Evolutionary conservation across 257 asterid species (phyloP).

Genomic region (Pogostemon cablin): DNA sequence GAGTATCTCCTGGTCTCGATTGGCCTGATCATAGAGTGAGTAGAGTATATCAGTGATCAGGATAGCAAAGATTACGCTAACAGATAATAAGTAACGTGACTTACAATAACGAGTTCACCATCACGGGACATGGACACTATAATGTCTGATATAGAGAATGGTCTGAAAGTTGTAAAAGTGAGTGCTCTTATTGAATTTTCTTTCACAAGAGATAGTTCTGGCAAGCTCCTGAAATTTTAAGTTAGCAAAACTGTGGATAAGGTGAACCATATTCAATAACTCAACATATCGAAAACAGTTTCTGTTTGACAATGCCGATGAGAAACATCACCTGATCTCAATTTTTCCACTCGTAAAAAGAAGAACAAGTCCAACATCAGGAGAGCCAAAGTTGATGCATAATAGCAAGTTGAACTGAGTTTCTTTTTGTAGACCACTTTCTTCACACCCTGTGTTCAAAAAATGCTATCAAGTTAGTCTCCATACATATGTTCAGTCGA

Average conservation of each 20-base stretch:
- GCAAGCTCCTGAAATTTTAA: conserved; percentile 72
- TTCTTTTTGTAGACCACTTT: conserved; percentile 86
- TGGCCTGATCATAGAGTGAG: conserved; percentile 52
- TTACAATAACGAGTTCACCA: conserved; percentile 80
- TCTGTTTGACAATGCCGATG: too few species aligned
- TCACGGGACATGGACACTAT: conserved; percentile 63
- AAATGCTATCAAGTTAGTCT: conserved; percentile 2
- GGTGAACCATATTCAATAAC: background rate
- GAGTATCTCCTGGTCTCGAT: conserved; percentile 75
- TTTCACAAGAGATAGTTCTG: conserved; percentile 78
- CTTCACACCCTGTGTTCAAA: conserved; percentile 66
- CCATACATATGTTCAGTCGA: background rate
- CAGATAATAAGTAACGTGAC: conserved; percentile 17
- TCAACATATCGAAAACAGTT: conserved; percentile 6
- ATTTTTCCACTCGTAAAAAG: conserved; percentile 76
- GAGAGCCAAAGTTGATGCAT: conserved; percentile 80
- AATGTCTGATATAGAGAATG: conserved; percentile 47
- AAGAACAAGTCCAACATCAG: conserved; percentile 65
- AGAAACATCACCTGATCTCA: conserved; percentile 65
- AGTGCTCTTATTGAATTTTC: conserved; percentile 75
- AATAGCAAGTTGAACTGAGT: conserved; percentile 70
- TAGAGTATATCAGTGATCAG: conserved; percentile 24
- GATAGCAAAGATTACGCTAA: conserved; percentile 4
- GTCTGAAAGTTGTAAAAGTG: conserved; percentile 51
- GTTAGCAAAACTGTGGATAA: background rate